Base-by-base conservation (phyloP, 352 stramenopile species). In the Pythium sp. region DNA sequence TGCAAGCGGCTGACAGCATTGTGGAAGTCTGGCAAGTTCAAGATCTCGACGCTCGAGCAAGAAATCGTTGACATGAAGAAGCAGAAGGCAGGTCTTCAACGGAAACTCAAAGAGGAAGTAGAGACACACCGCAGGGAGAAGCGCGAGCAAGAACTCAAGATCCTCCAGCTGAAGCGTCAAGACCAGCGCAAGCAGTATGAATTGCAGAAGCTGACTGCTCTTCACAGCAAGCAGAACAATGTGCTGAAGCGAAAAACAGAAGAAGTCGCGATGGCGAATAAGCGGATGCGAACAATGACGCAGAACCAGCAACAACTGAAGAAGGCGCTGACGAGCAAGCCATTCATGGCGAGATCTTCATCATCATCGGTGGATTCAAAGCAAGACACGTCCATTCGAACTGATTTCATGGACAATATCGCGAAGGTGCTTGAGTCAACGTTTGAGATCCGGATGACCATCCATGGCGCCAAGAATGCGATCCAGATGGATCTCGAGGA, bases 201-300 rank as follows among this genome's bases (percentile, higher is more conserved):
- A 56, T 58, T 84, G 5, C 78, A 90, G 36, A 90, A 89, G 63
- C 32, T 83, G 2, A 74, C 67, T 11, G 64, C 67, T 0, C 58
- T 79, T 6, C 72, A 81, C 32, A 53, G 47, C 11, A 91, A 91
- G 32, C 80, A 88, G 55, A 77, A 70, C 38, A 72, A 66, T 55
- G 65, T 80, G 30, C 60, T 87, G 3, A 92, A 93, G 57, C 79
- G 75, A n/a, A 92, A 90, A 57, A 82, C 73, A 4, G 78, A 92
- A 20, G 81, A 89, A 32, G 66, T 82, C 14, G 72, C 59, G 1
- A 66, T 63, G 3, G 69, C 70, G 46, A 87, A 76, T 46, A 92
- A 91, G 66, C 71, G 75, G 3, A 81, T 78, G 67, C 69, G 73
- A 22, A 72, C 70, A 18, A 68, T 85, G 46, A 62, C 73, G 0